These are phyloP conservation scores for Neurospora pannonica DNA, from an alignment of 495 filamentous ascomycete species.

Conservation along the genomic window DNA sequence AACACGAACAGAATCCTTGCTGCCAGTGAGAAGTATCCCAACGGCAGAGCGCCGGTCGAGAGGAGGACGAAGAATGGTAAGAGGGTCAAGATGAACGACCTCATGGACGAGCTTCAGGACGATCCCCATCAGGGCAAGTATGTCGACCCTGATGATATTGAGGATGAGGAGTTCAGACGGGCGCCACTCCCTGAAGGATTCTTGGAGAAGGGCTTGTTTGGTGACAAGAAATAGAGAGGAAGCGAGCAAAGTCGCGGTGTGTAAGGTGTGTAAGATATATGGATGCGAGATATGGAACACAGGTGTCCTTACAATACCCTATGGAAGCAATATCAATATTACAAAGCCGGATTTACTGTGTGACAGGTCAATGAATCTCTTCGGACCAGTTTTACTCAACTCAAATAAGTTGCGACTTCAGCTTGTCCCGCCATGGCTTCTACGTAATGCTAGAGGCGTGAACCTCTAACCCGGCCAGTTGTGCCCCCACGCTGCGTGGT, in stretches of 20 bases:
- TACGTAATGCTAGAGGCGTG: neutral
- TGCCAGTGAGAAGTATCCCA: conserved; percentile 18
- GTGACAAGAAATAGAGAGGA: neutral
- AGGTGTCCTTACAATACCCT: neutral
- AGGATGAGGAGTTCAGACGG: conserved; percentile 6
- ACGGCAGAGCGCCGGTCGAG: conserved; percentile 15
- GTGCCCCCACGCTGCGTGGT: neutral
- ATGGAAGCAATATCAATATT: neutral
- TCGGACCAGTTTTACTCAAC: neutral
- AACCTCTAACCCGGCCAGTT: neutral
- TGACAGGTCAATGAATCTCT: neutral
- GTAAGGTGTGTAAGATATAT: neutral
- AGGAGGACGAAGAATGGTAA: conserved; percentile 48
- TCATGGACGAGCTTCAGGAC: conserved; percentile 28
- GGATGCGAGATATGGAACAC: neutral
- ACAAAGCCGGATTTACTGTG: neutral
- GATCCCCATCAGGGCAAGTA: conserved; percentile 6
- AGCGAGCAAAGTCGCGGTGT: neutral
- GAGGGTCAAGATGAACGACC: conserved; percentile 34
- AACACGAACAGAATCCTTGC: conserved; percentile 19
- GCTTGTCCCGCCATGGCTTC: neutral
- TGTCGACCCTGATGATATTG: conserved; percentile 14
- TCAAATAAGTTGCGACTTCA: neutral
- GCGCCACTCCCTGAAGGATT: neutral
- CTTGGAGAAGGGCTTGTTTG: neutral